Base-by-base conservation (phyloP, 805 yeast genomes). In the Ogataea pilisensis region DNA sequence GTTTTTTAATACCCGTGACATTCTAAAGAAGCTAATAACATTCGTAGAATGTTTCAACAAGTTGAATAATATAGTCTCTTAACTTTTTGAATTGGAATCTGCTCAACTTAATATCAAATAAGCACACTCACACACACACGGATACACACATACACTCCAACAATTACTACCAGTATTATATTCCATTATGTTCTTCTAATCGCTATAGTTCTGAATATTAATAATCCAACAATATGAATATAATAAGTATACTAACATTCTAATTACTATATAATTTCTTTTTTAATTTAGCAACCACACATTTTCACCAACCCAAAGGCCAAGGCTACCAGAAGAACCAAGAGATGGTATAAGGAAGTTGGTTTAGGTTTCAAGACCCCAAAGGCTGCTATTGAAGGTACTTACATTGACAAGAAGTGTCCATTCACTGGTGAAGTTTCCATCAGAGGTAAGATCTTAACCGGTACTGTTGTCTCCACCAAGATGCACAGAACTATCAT, bases 301-400 rank as follows among this genome's bases (percentile, higher is more conserved):
- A 91, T 93, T 83, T 93, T 93, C 95, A 90, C 89, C 80, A 93
- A 93, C 91, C 89, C 98, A 83, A 93, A 93, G 88, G 83, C 96
- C 66, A 90, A 88, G 90, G 95, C 95, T 72, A 81, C 80, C 88
- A 86, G 86, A 78, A 82, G 90, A 80, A 85, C 95, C 84, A 93
- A 93, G 93, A 93, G 99, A 88, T 93, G 99, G 99, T 90, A 82
- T 73, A 93, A 93, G 85, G 96, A 93, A 53, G 97, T 88, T 66
- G 99, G 99, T 74, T 87, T 93, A 73, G 99, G 99, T 63, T 93
- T 89, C 97, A 93, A 93, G 88, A 93, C 99, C 79, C 99, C 99
- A 76, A 85, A 82, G 78, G 77, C 90, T 70, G 99, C 99, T 67
- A 86, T 90, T 76, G 91, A 85, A 72, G 99, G 99, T 75, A 77